Evolutionary conservation across 2,329 filamentous ascomycete species (phyloP), one percentile per base, ranked within the genome.

Genomic region (Aureobasidium musti): DNA sequence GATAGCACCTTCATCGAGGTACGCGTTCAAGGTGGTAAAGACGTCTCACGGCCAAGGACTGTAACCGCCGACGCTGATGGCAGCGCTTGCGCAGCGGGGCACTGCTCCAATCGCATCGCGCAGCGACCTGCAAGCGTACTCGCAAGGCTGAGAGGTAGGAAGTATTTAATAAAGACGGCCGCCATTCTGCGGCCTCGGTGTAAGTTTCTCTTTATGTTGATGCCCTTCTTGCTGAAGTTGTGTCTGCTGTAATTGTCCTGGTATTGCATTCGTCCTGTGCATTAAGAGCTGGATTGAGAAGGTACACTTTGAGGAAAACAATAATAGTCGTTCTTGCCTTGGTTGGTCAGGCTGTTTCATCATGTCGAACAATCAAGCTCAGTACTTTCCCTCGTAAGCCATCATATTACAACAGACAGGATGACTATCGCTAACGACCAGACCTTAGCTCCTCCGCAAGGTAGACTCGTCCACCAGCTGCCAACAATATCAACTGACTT

Each of bases 331-430:
- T 23, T 54, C 49, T 45, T 64, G 5, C 43, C 61, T 17, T 6
- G 1, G 37, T 28, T 17, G n/a, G 6, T 41, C 33, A 21, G 11
- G 21, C 33, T 30, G 21, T n/a, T 28, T 30, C 26, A 59, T 56
- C 35, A 67, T 67, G 66, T 28, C 66, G 14, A 41, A 67, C 3
- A 68, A 68, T n/a, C 70, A 72, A 56, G 67, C 68, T 30, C 74
- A 75, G 60, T 75, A 74, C 68, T 75, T 75, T 70, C 57, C 72
- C 73, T 68, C 74, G 74, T 75, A 69, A 70, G 74, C 67, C 23
- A n/a, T 10, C 3, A 30, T 26, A 13, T 21, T 43, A 19, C 37
- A 43, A 23, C 14, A 35, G 52, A 28, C 33, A 33, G 5, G 19
- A 19, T 41, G 54, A 13, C 11, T 43, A 39, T 52, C 14, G 33